Base-by-base conservation (phyloP, 1,139 yeast genomes). In the Pichia terricola region DNA sequence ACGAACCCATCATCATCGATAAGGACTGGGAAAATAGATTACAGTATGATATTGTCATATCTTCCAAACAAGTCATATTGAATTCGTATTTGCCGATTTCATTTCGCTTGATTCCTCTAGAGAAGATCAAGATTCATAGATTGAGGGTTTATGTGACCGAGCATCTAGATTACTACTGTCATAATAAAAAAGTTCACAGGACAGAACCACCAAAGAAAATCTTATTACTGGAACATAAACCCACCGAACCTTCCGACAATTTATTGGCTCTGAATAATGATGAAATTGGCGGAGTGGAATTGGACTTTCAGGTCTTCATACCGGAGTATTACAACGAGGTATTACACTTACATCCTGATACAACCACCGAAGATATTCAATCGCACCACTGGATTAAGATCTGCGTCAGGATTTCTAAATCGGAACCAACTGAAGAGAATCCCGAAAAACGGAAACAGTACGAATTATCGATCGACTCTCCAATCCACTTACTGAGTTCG, bases 301-400 rank as follows among this genome's bases (percentile, higher is more conserved):
- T 86, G 50, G 96, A 88, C 59, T 85, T 87, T 60, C 87, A 85
- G 60, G 76, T 89, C 16, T 81, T 71, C 53, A 81, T 91, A 26
- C 97, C 97, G 1, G 77, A 75, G 48, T 65, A 63, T 45, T 62
- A 81, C 50, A 72, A 71, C 47, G 74, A 72, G 46, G 66, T 72
- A 55, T 64, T 65, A 49, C 59, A 65, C 42, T 63, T 88, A 38
- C 94, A 85, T 56, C 94, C 96, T 2, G 91, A 89, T 61, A 85
- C 96, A 1, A 77, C 87, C 3, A 81, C 73, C 54, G 76, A 75
- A 34, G 78, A 79, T 54, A 85, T 91, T 51, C 86, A 86, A 62
- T 73, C 89, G 6, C 91, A 85, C 56, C 98, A 91, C 64, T 89
- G 97, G 96, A 78, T 91, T 54, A 91, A 89, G 62, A 75, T 91